Evolutionary conservation across 306 rosid species (phyloP), one percentile per base, ranked within the genome.

Genomic region (Cicer cuneatum): DNA sequence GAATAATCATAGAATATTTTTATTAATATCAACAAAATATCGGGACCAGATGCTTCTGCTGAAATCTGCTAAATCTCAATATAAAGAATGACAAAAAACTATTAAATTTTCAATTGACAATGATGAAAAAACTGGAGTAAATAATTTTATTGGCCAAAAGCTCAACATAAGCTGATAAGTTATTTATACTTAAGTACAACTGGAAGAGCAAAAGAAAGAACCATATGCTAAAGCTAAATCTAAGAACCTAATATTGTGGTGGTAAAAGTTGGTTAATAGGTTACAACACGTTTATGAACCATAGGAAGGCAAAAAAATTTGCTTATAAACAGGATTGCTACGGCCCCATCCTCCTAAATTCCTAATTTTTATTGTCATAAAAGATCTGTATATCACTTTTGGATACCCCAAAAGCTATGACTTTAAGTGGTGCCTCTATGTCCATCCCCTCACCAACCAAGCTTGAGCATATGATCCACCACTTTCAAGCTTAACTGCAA

Each of bases 401-500:
- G 69, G 62, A 81, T 72, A 58, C 66, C 63, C 83, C 74, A 80
- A 87, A 83, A 67, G 66, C 90, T 86, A 88, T 58, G 87, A 90
- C 68, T 86, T 90, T 53, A 90, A 90, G 63, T 92, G 87, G 79
- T 88, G 86, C 71, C 75, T 83, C 75, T 83, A 69, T 87, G 87
- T 48, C 95, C 95, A 74, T 90, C 95, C 40, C 92, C 97, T 90
- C 92, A 96, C 99, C 99, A 92, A 73, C 97, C 99, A 66, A 92
- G 90, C 89, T 94, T 94, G 78, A 90, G 96, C 99, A 90, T 94
- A 7, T 92, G 95, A 90, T 94, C 97, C 46, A 90, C 92, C 56
- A 94, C 96, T 85, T 94, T 94, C 92, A 94, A 89, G 87, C 99
- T 94, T 87, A 94, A 83, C 99, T 94, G 96, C 90, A 83, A 67